Evolutionary conservation across 805 yeast genomes (phyloP).

Genomic region (Yarrowia sp.): DNA sequence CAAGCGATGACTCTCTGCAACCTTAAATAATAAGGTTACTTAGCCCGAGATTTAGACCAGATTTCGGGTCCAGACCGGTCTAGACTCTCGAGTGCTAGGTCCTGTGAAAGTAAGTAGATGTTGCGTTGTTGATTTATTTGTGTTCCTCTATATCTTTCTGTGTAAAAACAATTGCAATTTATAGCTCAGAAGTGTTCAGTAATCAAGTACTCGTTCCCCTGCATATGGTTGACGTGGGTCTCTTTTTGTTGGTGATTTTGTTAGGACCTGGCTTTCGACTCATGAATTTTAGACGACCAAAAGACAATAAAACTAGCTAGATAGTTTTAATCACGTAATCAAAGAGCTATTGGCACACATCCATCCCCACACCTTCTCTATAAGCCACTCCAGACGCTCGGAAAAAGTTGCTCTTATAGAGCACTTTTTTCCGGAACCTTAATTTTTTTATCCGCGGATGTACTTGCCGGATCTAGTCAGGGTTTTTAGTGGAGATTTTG

Average conservation of each 20-base stretch:
- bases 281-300: too few relatives aligned
- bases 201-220: not conserved
- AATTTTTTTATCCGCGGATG: constrained; percentile 1
- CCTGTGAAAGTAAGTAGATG: not conserved
- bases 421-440: not conserved
- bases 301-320: too few relatives aligned
- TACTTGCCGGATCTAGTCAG: constrained; percentile 12
- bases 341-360: too few relatives aligned
- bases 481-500: not conserved
- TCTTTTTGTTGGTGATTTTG: not conserved
- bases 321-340: too few relatives aligned
- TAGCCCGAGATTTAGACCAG: not conserved
- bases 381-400: not conserved
- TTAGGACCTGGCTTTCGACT: too few relatives aligned
- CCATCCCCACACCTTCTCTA: not conserved
- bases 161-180: too few relatives aligned
- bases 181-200: not conserved
- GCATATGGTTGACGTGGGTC: not conserved
- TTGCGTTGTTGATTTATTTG: too few relatives aligned
- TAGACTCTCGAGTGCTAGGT: not conserved
- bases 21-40: not conserved
- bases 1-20: not conserved
- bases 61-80: constrained; percentile 7
- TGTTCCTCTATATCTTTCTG: too few relatives aligned
- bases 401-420: not conserved